Percentiles rank a stretch among this genome's conserved stretches.
Evolutionary conservation across 768 basidiomycete genomes (phyloP).

Genomic region (Mycena metata): DNA sequence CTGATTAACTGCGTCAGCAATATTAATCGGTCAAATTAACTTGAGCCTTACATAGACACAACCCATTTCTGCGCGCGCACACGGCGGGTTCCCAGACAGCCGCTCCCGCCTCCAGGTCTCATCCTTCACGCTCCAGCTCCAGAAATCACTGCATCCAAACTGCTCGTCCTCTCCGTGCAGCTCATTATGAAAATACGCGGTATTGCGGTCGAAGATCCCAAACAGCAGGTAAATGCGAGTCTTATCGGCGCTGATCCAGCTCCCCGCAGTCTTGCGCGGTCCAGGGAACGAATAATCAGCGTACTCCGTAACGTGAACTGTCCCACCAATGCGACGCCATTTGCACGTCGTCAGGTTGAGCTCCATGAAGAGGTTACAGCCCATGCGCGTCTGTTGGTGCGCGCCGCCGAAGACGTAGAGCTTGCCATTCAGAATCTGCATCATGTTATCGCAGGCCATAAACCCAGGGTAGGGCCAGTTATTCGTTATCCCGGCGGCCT

Average conservation of each 20-base stretch:
- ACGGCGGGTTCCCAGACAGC: constrained; percentile 48
- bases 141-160: constrained; percentile 46
- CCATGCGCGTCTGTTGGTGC: constrained; percentile 45
- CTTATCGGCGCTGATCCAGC: constrained; percentile 50
- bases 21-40: too few species aligned
- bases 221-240: constrained; percentile 51
- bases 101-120: constrained; percentile 48
- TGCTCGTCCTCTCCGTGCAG: constrained; percentile 38
- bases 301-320: constrained; percentile 31
- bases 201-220: constrained; percentile 52
- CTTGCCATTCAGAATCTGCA: constrained; percentile 46
- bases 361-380: constrained; percentile 54
- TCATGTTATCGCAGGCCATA: constrained; percentile 30
- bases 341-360: constrained; percentile 38
- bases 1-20: neutral
- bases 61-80: constrained; percentile 47
- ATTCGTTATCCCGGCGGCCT: constrained; percentile 18
- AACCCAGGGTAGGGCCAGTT: constrained; percentile 44
- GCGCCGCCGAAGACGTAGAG: constrained; percentile 57
- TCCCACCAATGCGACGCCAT: constrained; percentile 47
- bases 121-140: constrained; percentile 48
- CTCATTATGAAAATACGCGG: constrained; percentile 41
- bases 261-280: constrained; percentile 49
- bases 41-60: constrained; percentile 46
- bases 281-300: constrained; percentile 47